Evolutionary conservation across 805 yeast genomes (phyloP).

Genomic region (Cyberlindnera misumaiensis): DNA sequence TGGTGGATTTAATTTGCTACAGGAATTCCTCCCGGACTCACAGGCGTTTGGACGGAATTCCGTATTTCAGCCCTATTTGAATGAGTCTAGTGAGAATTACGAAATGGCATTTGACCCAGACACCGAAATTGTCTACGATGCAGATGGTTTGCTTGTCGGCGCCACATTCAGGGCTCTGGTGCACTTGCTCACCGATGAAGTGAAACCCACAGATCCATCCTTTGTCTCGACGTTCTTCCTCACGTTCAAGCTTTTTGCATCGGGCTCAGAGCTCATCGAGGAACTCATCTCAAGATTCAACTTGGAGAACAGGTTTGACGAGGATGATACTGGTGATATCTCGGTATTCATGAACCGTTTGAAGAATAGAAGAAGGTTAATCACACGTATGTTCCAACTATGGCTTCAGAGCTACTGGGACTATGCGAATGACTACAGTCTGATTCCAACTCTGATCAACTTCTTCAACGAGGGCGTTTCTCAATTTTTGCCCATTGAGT

Average conservation of each 20-base stretch:
- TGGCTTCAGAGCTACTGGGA: slow-evolving; percentile 95
- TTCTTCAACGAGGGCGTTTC: slow-evolving; percentile 75
- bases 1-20: slow-evolving; percentile 27
- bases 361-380: slow-evolving; percentile 55
- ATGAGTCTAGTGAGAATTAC: slow-evolving; percentile 19
- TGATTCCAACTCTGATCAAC: slow-evolving; percentile 65
- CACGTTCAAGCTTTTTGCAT: slow-evolving; percentile 67
- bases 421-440: slow-evolving; percentile 47
- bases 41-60: slow-evolving; percentile 30
- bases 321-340: slow-evolving; percentile 29
- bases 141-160: slow-evolving; percentile 50
- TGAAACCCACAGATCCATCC: slow-evolving; percentile 55
- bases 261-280: slow-evolving; percentile 60
- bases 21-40: slow-evolving; percentile 29
- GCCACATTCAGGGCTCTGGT: slow-evolving; percentile 68
- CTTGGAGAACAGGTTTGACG: slow-evolving; percentile 30
- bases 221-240: slow-evolving; percentile 70
- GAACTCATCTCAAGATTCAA: slow-evolving; percentile 63
- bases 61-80: slow-evolving; percentile 30
- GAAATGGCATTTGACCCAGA: slow-evolving; percentile 17
- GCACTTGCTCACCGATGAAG: slow-evolving; percentile 59
- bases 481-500: slow-evolving; percentile 55
- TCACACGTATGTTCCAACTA: slow-evolving; percentile 60
- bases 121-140: slow-evolving; percentile 45
- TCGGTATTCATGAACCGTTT: slow-evolving; percentile 33